Evolutionary conservation across 768 basidiomycete genomes (phyloP).

Genomic region (Lactarius psammicola): DNA sequence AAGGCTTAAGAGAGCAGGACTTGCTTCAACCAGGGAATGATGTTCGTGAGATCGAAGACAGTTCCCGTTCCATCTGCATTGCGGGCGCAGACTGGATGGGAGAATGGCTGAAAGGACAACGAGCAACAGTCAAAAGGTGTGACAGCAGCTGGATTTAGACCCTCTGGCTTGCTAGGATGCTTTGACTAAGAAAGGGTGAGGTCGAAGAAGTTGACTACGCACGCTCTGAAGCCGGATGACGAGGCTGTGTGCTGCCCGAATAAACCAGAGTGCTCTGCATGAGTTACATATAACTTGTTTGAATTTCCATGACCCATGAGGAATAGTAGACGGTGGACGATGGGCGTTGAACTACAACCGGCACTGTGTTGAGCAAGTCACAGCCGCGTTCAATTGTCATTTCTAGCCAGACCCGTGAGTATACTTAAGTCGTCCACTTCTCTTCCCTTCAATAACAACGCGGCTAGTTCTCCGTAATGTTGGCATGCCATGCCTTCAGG

Average conservation of each 20-base stretch:
- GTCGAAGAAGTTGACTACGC: slow-evolving; percentile 33
- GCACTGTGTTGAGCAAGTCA: background rate
- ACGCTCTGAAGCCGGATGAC: slow-evolving; percentile 71
- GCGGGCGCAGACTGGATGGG: slow-evolving; percentile 82
- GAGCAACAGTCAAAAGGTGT: slow-evolving; percentile 92
- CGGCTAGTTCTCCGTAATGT: slow-evolving; percentile 2
- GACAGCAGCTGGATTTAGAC: slow-evolving; percentile 56
- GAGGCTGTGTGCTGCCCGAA: slow-evolving; percentile 77
- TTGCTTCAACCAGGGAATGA: slow-evolving; percentile 92
- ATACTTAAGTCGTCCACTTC: background rate
- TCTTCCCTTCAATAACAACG: background rate
- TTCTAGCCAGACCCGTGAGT: slow-evolving; percentile 1
- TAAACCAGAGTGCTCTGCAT: slow-evolving; percentile 79
- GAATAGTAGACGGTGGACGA: background rate
- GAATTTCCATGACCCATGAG: slow-evolving; percentile 84
- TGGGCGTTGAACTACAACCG: background rate
- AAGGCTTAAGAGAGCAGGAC: slow-evolving; percentile 32
- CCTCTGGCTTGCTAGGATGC: slow-evolving; percentile 58
- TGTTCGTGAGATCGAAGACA: slow-evolving; percentile 89
- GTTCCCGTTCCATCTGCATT: slow-evolving; percentile 76
- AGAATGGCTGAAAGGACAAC: slow-evolving; percentile 86
- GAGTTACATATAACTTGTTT: slow-evolving; percentile 85
- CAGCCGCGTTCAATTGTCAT: background rate
- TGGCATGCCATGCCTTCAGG: slow-evolving; percentile 9
- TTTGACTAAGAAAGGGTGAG: slow-evolving; percentile 25